phyloP scores from a whole-genome alignment of 75 land plant genomes.

The Picea sitchensis region DNA sequence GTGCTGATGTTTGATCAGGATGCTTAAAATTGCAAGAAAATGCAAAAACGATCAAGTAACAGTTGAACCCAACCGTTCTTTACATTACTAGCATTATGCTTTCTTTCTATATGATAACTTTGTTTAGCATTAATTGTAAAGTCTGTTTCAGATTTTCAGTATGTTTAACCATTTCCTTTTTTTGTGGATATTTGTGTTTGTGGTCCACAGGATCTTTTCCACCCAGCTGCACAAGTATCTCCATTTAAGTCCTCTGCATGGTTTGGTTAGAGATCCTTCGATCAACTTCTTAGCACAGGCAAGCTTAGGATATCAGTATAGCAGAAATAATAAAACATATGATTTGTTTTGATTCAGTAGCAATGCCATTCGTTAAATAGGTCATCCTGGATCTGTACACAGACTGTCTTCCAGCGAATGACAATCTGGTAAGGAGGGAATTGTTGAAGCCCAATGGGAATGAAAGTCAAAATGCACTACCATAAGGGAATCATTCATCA shows the following conservation, averaged over 20 bases:
- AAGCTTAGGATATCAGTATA: background rate
- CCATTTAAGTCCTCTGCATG: background rate
- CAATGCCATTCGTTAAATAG: background rate
- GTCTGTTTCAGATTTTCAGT: background rate
- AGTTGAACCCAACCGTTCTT: background rate
- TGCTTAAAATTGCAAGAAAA: background rate
- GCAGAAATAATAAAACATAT: background rate
- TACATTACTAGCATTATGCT: background rate
- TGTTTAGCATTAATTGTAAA: background rate
- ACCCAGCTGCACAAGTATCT: background rate
- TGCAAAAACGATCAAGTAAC: background rate
- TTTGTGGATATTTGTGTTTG: background rate
- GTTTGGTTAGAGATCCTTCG: slow-evolving; percentile 2
- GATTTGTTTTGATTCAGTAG: too few relatives aligned
- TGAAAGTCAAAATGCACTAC: background rate
- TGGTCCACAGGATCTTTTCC: background rate
- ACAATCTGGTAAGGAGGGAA: background rate
- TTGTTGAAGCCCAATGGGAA: background rate
- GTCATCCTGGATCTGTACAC: background rate
- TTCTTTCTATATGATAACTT: background rate
- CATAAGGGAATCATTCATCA: background rate
- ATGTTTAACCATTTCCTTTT: background rate
- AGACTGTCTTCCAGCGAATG: background rate
- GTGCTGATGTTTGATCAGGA: background rate
- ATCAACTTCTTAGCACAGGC: background rate